phyloP scores from a whole-genome alignment of 1,284 basidiomycete species.

The Pisolithus thermaeus region DNA sequence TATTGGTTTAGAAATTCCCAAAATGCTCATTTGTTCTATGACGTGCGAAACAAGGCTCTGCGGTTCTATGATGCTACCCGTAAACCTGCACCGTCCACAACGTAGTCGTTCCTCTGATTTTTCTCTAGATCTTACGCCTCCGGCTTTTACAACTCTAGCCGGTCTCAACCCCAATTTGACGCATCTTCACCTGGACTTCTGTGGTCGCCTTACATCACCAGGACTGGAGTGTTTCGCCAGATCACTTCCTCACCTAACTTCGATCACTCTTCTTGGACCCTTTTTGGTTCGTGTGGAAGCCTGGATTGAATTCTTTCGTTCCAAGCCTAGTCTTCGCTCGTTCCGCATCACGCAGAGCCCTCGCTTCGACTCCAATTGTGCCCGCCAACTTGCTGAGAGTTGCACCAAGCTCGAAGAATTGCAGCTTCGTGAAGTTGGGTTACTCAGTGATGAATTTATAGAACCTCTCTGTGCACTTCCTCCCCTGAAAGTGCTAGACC shows the following conservation, averaged over 20 bases:
- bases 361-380: conserved; percentile 76
- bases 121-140: conserved; percentile 56
- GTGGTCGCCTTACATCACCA: conserved; percentile 76
- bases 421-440: conserved; percentile 75
- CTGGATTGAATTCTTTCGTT: conserved; percentile 75
- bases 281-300: conserved; percentile 76
- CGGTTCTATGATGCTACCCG: conserved; percentile 89
- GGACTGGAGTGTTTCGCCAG: conserved; percentile 62
- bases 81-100: conserved; percentile 26
- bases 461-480: conserved; percentile 44
- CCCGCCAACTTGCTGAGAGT: conserved; percentile 54
- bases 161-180: conserved; percentile 79
- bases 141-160: conserved; percentile 63
- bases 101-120: neutral
- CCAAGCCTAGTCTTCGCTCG: conserved; percentile 55
- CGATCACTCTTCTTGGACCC: conserved; percentile 82
- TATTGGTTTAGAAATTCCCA: conserved; percentile 51
- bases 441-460: conserved; percentile 63
- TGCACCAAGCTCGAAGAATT: conserved; percentile 66
- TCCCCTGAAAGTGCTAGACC: conserved; percentile 50
- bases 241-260: conserved; percentile 60
- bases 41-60: conserved; percentile 60
- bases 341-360: conserved; percentile 86
- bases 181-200: conserved; percentile 76
- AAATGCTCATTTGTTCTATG: conserved; percentile 83